Percentiles rank a stretch among this genome's conserved stretches.
Conservation (phyloP, 2,329 filamentous ascomycete genomes). For the Aspergillus unguis region DNA sequence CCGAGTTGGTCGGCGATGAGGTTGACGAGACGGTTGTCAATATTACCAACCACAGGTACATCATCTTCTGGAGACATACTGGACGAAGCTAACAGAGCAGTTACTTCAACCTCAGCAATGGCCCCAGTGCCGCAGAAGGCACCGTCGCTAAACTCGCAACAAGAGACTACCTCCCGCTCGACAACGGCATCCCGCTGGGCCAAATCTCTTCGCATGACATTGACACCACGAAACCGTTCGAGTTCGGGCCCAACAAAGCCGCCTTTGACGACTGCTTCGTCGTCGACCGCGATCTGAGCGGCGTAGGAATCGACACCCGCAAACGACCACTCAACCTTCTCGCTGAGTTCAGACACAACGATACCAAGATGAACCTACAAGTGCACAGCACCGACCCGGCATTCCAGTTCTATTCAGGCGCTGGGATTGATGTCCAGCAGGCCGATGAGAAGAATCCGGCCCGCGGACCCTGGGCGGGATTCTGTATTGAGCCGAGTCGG, state of each 20-base stretch:
- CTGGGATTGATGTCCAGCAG: conserved; percentile 73
- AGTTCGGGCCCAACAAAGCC: conserved; percentile 66
- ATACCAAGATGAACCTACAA: conserved; percentile 74
- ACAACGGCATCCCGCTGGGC: conserved; percentile 72
- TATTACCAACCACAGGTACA: conserved; percentile 89
- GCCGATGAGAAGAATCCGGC: conserved; percentile 55
- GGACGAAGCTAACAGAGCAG: conserved; percentile 31
- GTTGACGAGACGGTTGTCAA: conserved; percentile 88
- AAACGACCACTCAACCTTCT: conserved; percentile 61
- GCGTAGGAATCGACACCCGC: conserved; percentile 66
- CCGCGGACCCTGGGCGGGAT: conserved; percentile 67
- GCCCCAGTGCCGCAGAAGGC: conserved; percentile 56
- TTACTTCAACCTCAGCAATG: conserved; percentile 65
- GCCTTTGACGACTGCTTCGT: conserved; percentile 91
- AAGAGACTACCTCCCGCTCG: conserved; percentile 68
- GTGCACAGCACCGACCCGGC: conserved; percentile 88
- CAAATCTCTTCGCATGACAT: conserved; percentile 62
- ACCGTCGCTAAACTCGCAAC: conserved; percentile 59
- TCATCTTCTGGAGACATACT: neutral
- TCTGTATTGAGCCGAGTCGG: conserved; percentile 88
- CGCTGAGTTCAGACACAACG: conserved; percentile 69
- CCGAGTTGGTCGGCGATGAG: conserved; percentile 68
- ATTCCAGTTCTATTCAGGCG: conserved; percentile 95
- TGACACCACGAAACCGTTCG: conserved; percentile 65
- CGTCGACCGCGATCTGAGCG: conserved; percentile 60